A percentile compares a stretch with the other conserved stretches of the same genome.
Evolutionary conservation across 306 rosid species (phyloP).

Genomic region (Malus fusca): DNA sequence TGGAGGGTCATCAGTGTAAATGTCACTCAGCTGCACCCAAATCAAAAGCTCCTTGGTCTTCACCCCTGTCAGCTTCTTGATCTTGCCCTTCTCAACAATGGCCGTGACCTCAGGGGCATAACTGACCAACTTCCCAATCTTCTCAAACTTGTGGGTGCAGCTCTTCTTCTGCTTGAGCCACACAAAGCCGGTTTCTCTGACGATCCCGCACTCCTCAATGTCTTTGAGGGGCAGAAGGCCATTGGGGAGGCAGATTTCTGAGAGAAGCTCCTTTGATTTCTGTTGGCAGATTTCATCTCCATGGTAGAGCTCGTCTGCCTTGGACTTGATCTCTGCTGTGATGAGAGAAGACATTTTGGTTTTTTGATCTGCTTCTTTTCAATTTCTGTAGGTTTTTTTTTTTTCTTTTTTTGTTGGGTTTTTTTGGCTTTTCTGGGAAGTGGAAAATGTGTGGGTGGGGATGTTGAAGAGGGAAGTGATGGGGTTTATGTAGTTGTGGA

Average conservation of each 20-base stretch:
- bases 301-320: constrained; percentile 55
- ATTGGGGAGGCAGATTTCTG: constrained; percentile 57
- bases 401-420: not conserved
- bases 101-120: constrained; percentile 76
- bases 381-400: not conserved
- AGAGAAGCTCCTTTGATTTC: constrained; percentile 47
- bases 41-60: constrained; percentile 75
- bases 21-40: constrained; percentile 68
- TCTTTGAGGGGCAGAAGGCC: constrained; percentile 71
- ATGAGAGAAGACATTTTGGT: constrained; percentile 47
- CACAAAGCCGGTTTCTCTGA: constrained; percentile 61
- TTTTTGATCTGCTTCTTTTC: not conserved
- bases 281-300: constrained; percentile 62
- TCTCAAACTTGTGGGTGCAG: constrained; percentile 61
- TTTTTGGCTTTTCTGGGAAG: not conserved
- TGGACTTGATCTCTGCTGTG: constrained; percentile 40
- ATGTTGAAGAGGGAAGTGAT: not conserved
- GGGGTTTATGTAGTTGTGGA: constrained; percentile 34
- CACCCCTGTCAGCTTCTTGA: constrained; percentile 76
- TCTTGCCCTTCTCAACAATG: constrained; percentile 39
- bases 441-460: not conserved
- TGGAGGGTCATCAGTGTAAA: constrained; percentile 61
- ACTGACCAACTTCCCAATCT: constrained; percentile 54
- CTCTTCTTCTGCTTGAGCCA: constrained; percentile 79
- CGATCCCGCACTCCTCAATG: constrained; percentile 67